Evolutionary conservation across 106 monocot species (phyloP), one percentile per base, ranked within the genome.

Genomic region (Apostasia ramifera): DNA sequence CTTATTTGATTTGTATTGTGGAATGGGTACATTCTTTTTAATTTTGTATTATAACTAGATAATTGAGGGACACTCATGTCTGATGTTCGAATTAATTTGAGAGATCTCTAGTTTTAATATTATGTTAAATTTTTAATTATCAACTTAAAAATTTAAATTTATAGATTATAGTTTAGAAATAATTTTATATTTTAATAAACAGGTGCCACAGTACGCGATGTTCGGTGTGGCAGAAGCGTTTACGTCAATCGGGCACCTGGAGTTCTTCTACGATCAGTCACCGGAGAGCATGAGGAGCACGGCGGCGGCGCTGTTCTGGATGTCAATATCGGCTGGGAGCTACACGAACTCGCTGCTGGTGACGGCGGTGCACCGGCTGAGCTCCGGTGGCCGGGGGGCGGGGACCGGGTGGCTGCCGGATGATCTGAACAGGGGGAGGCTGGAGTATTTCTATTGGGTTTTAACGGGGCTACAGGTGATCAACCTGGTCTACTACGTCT

Each of bases 251-350:
- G 94, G 88, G 0, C 88, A 91, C 62, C 67, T 91, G 26, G 94
- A 95, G 76, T 95, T 91, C 82, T 81, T 91, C 68, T 91, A 95
- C 70, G 94, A 95, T 59, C 94, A 91, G 80, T 47, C 85, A 39
- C 91, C 91, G 43, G 94, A 95, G 82, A 95, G 91, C 84, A 91
- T 95, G 94, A 64, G 88, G 45, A 91, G 91, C 82, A 86, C 85
- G 44, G 81, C 85, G 6, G 70, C 88, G 3, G 94, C 88, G 1
- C 58, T 95, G 6, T 91, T 74, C 62, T 95, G 94, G 91, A 44
- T 88, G 78, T 62, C 85, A 15, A 88, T 91, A 40, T 85, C 91
- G 41, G 74, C 66, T 3, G 94, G 94, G 40, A 88, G 76, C 67
- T 95, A 95, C 59, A 50, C 61, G 8, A 91, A 88, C 59, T 82